Conservation (phyloP, 495 filamentous ascomycete species). For the Aspergillus leporis region DNA sequence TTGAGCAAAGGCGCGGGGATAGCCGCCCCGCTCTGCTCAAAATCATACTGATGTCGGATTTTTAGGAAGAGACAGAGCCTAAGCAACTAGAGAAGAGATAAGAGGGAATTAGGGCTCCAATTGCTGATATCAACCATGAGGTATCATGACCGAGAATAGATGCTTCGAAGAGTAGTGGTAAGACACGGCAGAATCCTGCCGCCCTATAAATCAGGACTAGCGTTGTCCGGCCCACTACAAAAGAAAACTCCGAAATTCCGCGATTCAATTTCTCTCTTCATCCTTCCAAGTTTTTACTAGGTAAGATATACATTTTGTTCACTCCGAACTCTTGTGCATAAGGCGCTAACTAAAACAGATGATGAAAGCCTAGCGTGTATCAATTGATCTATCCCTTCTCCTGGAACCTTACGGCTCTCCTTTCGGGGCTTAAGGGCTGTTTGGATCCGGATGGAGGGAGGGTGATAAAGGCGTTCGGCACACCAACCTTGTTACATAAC, state of each 20-base stretch:
- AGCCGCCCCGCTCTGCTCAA: conserved; percentile 23
- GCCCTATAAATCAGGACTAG: conserved; percentile 33
- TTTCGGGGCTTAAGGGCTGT: conserved; percentile 92
- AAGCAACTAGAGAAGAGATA: conserved; percentile 12
- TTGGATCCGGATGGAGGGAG: conserved; percentile 64
- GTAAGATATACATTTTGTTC: conserved; percentile 56
- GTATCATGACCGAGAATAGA: background rate
- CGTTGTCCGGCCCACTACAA: conserved; percentile 15
- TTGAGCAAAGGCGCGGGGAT: conserved; percentile 31
- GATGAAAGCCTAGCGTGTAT: conserved; percentile 99
- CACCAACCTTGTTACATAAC: conserved; percentile 92
- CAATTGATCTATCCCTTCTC: conserved; percentile 75
- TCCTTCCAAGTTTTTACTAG: conserved; percentile 98
- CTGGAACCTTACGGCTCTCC: conserved; percentile 76
- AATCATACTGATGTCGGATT: conserved; percentile 19
- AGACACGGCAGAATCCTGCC: conserved; percentile 26
- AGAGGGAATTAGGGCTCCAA: conserved; percentile 9
- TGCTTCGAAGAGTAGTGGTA: background rate
- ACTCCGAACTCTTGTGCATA: background rate
- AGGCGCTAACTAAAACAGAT: conserved; percentile 65
- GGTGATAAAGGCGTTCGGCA: conserved; percentile 99
- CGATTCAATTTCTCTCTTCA: conserved; percentile 64
- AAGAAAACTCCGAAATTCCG: conserved; percentile 24
- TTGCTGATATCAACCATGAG: background rate
- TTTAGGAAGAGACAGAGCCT: background rate